Base-by-base conservation (phyloP, 176 grass and related monocot genomes). In the Aegilops speltoides region DNA sequence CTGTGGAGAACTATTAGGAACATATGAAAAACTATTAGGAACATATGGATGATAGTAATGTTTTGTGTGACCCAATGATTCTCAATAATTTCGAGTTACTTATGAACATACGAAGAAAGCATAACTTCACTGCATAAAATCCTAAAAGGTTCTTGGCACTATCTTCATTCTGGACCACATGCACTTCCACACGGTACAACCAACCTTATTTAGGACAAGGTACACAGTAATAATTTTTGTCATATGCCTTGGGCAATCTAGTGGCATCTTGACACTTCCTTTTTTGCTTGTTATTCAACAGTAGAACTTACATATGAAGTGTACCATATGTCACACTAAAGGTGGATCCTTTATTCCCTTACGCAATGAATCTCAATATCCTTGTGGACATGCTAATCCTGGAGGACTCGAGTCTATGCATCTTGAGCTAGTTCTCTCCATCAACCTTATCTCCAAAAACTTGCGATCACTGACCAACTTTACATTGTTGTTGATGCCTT, bases 251-350 rank as follows among this genome's bases (percentile, higher is more conserved):
- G 48, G 22, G 14, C 13, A 82, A 48, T 26, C 17, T 17, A 56
- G 26, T 76, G 59, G 41, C 3, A 23, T 63, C 38, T 38, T 29
- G 22, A 15, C 26, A 59, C 57, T 32, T 80, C 8, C 2, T 19
- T 37, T 31, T 79, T 36, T 72, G 3, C 64, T 9, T 64, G 22
- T 79, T 81, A 66, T 79, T 85, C 15, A 74, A 43, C 40, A 73
- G 26, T 64, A 73, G 36, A 9, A 32, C 40, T 67, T 40, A 40
- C 19, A 65, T 57, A 0, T n/a, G 24, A 80, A 85, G 19, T 66
- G 50, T 32, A 32, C 2, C 38, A 78, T 84, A 56, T 11, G 32
- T 79, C 37, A 54, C 38, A 17, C 29, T 54, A 24, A 32, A 84
- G 36, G 29, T 80, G 38, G 12, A 80, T 16, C 68, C 10, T 45